These are phyloP conservation scores for Zanthoxylum bungeanum DNA, from an alignment of 345 rosid genomes.

Conservation along the genomic window DNA sequence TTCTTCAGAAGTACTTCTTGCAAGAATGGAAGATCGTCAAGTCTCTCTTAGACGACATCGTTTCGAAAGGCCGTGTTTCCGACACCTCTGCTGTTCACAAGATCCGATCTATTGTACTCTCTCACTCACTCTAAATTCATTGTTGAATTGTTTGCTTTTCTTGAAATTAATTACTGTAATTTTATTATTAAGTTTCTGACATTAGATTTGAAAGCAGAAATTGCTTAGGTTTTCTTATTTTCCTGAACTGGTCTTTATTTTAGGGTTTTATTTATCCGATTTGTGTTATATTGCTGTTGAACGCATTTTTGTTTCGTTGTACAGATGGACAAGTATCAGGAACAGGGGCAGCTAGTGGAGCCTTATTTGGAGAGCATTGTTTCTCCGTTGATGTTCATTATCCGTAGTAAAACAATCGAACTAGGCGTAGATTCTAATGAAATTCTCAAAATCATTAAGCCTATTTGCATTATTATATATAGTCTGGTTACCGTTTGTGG, in stretches of 20 bases:
- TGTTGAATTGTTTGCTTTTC: not conserved
- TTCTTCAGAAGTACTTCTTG: conserved; percentile 75
- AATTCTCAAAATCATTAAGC: conserved; percentile 58
- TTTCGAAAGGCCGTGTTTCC: conserved; percentile 57
- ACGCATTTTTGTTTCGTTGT: conserved; percentile 1
- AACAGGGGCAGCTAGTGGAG: conserved; percentile 84
- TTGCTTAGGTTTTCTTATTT: not conserved
- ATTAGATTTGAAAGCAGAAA: not conserved
- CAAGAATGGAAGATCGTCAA: conserved; percentile 85
- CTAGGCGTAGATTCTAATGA: conserved; percentile 52
- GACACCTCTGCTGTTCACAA: conserved; percentile 60
- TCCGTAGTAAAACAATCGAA: conserved; percentile 54
- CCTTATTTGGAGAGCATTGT: conserved; percentile 86
- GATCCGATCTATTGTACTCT: conserved; percentile 76
- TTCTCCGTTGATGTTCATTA: conserved; percentile 74
- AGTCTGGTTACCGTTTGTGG: conserved; percentile 85
- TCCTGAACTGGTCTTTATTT: not conserved
- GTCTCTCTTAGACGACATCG: conserved; percentile 63
- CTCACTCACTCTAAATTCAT: not conserved
- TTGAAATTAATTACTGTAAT: not conserved
- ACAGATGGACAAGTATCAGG: conserved; percentile 92
- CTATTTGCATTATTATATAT: conserved; percentile 79
- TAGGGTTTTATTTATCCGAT: not conserved
- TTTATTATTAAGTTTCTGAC: not conserved
- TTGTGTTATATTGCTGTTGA: not conserved